Evolutionary conservation across 164 flowering plant genomes (phyloP), one percentile per base, ranked within the genome.

Genomic region (Aristolochia fimbriata): DNA sequence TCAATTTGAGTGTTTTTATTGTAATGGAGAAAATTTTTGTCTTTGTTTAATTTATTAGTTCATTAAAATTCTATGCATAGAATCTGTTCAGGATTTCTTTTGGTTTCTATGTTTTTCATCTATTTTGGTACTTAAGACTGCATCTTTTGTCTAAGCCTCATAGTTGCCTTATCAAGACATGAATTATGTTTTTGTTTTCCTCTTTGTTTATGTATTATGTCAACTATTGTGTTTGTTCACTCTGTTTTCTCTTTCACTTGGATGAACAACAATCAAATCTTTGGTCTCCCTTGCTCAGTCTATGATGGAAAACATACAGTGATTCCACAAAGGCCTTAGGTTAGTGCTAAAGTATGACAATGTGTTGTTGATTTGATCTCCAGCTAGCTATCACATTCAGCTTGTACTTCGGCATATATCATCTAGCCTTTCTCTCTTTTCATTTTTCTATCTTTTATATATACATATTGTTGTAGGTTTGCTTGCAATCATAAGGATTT

Each of bases 221-320:
- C 15, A 33, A 13, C 13, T 22, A 15, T 54, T 6, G n/a, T 46
- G 25, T 15, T 16, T 16, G 1, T 14, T 51, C 17, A 8, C 20
- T 23, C 24, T 61, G 33, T 60, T 68, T n/a, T 59, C 12, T 60
- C 59, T 47, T 76, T 57, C 68, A 93, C 96, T 62, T 77, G 43
- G 62, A 72, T 60, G 76, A 24, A 60, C 73, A 79, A 62, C 80
- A 67, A 41, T 69, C 82, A 50, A 87, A 85, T 69, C 74, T 85
- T 11, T 94, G 99, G 99, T 60, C 58, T 62, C 96, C 97, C 55
- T 81, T 88, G 75, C 67, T 74, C 14, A 55, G 76, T 63, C 87
- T 86, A 79, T 88, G 86, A 67, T 91, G 86, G 91, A 81, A 78
- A 68, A 74, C 84, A 15, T 90, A 89, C 66, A 57, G 30, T 20